Evolutionary conservation across 2,329 filamentous ascomycete species (phyloP).

Genomic region (Colletotrichum euphorbiae): DNA sequence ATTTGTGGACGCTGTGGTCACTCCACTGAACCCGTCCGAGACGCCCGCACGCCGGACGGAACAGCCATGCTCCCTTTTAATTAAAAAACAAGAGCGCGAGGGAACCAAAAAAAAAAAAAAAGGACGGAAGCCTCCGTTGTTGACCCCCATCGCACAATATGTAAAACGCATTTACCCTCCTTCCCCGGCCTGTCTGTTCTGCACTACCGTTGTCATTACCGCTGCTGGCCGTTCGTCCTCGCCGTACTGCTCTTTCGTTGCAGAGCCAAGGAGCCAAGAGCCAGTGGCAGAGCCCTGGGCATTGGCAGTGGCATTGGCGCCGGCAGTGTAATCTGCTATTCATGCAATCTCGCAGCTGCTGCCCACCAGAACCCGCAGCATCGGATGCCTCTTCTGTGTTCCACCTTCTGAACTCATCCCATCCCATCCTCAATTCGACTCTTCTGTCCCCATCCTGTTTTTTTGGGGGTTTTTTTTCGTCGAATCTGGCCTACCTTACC

Average conservation of each 20-base stretch:
- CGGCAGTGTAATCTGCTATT: conserved; percentile 20
- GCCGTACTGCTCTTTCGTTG: background rate
- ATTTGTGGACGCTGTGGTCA: conserved; percentile 17
- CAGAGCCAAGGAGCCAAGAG: conserved; percentile 17
- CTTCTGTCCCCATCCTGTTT: conserved; percentile 8
- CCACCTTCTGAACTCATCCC: conserved; percentile 12
- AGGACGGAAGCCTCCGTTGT: conserved; percentile 15
- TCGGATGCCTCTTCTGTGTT: conserved; percentile 19
- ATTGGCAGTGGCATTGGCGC: conserved; percentile 21
- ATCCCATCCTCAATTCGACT: conserved; percentile 7
- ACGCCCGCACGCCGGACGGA: conserved; percentile 28
- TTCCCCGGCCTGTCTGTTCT: background rate
- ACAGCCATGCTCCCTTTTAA: conserved; percentile 15
- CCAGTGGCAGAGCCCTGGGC: conserved; percentile 17
- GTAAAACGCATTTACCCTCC: conserved; percentile 7
- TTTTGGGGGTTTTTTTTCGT: background rate
- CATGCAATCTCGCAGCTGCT: conserved; percentile 1
- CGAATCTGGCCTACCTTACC: background rate
- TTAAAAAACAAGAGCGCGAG: conserved; percentile 20
- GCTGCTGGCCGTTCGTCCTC: too few relatives aligned
- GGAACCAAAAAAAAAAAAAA: conserved; percentile 31
- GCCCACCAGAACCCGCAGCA: conserved; percentile 15
- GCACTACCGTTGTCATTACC: background rate
- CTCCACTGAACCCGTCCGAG: conserved; percentile 28
- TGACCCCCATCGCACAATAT: conserved; percentile 18